phyloP scores from a whole-genome alignment of 2,329 filamentous ascomycete species.

The Pseudogymnoascus sp. region DNA sequence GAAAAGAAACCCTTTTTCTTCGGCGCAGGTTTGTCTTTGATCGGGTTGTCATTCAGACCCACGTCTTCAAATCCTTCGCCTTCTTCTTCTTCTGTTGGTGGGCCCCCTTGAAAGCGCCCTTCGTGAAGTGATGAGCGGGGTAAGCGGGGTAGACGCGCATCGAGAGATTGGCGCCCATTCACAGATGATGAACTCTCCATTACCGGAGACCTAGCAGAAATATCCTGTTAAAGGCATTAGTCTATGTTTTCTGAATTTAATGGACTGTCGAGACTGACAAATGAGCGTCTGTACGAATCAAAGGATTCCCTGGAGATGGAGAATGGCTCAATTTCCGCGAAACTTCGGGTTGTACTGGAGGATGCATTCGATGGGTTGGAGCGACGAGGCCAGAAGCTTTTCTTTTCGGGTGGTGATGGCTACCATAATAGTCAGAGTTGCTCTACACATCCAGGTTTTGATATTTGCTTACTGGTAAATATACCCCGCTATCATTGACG shows the following conservation, averaged over 20 bases:
- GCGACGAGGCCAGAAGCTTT: slow-evolving; percentile 63
- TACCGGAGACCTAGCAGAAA: slow-evolving; percentile 79
- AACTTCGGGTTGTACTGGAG: slow-evolving; percentile 48
- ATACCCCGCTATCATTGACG: slow-evolving; percentile 92
- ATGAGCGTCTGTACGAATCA: slow-evolving; percentile 91
- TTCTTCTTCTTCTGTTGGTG: slow-evolving; percentile 66
- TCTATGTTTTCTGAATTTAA: not conserved
- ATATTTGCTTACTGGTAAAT: slow-evolving; percentile 66
- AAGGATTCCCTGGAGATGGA: slow-evolving; percentile 95
- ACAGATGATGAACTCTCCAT: slow-evolving; percentile 48
- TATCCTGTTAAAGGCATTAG: slow-evolving; percentile 57
- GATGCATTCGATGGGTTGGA: slow-evolving; percentile 47
- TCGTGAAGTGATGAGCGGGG: slow-evolving; percentile 56
- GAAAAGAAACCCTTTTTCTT: slow-evolving; percentile 76
- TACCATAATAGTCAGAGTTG: slow-evolving; percentile 31
- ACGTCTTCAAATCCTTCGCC: slow-evolving; percentile 89
- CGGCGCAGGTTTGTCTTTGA: slow-evolving; percentile 41
- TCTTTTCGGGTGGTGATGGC: slow-evolving; percentile 86
- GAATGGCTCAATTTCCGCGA: slow-evolving; percentile 84
- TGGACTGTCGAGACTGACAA: slow-evolving; percentile 53
- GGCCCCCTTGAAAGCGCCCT: slow-evolving; percentile 51
- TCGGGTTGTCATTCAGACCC: slow-evolving; percentile 71
- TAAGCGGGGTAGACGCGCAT: slow-evolving; percentile 58
- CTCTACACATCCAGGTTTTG: not conserved
- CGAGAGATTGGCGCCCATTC: slow-evolving; percentile 68